Base-by-base conservation (phyloP, 768 basidiomycete genomes). In the Tulasnella sp. region DNA sequence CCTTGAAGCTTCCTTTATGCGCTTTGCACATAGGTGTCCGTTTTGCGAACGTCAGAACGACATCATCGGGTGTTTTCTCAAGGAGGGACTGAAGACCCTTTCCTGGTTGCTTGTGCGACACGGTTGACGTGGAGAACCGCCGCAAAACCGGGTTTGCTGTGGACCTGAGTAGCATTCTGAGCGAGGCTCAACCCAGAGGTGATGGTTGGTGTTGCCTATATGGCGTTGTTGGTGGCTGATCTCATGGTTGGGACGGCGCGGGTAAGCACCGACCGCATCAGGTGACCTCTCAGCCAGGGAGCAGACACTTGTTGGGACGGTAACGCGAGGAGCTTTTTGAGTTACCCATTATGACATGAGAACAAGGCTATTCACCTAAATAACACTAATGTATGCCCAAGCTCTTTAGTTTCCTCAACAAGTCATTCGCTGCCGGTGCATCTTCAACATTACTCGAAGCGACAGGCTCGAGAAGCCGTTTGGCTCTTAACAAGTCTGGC, bases 1-100 rank as follows among this genome's bases (percentile, higher is more conserved):
- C 89, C 67, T 91, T 94, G 66, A 93, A 76, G 57, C 91, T 91
- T 21, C 94, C 94, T 68, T 94, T 97, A 75, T 80, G 88, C 34
- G 85, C 83, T 65, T 74, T 80, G 23, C 89, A 87, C 61, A 90
- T 75, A n/a, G 89, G 81, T n/a, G 88, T 92, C 49, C 92, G 80
- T 67, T 84, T 84, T 11, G 87, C 89, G 63, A 86, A 87, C 2
- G 86, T 88, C 59, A 96, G 82, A 60, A 94, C 91, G 14, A 93
- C 86, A 69, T 94, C 91, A 60, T 88, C 79, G 0, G 83, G 77
- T 50, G 75, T 79, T 74, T 81, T 85, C 68, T 83, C 74, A 29
- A 87, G 72, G 45, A 88, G n/a, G n/a, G n/a, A n/a, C n/a, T n/a
- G n/a, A n/a, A n/a, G n/a, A n/a, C n/a, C n/a, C n/a, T n/a, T n/a